Evolutionary conservation across 1,284 basidiomycete genomes (phyloP).

Genomic region (Stereum hirsutum): DNA sequence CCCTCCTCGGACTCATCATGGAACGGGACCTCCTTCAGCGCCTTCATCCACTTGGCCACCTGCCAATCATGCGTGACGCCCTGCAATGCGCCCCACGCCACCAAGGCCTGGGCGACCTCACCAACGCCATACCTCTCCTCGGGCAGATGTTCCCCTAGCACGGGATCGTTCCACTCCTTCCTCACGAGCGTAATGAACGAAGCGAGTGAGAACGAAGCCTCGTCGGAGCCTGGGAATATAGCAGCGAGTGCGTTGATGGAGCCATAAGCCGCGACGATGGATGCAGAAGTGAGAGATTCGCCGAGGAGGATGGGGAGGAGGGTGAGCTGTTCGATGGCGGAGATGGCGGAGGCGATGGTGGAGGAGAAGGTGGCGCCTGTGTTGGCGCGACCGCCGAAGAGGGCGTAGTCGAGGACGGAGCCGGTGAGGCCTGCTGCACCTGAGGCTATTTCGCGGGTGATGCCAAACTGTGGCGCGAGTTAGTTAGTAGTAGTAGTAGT

Average conservation of each 20-base stretch:
- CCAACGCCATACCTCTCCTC: conserved; percentile 51
- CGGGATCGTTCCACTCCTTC: conserved; percentile 58
- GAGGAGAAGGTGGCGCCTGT: conserved; percentile 46
- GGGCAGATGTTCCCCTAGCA: conserved; percentile 42
- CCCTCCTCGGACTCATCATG: conserved; percentile 27
- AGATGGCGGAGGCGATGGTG: conserved; percentile 52
- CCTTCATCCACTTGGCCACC: conserved; percentile 55
- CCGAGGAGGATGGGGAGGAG: conserved; percentile 65
- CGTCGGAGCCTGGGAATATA: conserved; percentile 66
- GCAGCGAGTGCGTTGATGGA: conserved; percentile 64
- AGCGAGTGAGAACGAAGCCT: conserved; percentile 68
- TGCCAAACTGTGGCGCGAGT: conserved; percentile 42
- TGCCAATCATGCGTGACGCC: conserved; percentile 73
- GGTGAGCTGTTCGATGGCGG: conserved; percentile 58
- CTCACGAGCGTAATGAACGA: conserved; percentile 67
- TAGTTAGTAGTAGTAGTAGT: neutral
- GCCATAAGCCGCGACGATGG: conserved; percentile 59
- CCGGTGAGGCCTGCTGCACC: conserved; percentile 48
- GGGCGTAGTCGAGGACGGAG: conserved; percentile 50
- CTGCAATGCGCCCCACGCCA: conserved; percentile 71
- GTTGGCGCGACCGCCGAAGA: conserved; percentile 52
- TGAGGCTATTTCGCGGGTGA: conserved; percentile 53
- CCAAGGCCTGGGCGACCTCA: conserved; percentile 56
- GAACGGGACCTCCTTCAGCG: conserved; percentile 57
- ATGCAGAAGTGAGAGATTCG: conserved; percentile 70